These are phyloP conservation scores for Yarrowia sp. DNA, from an alignment of 805 yeast genomes.

Conservation along the genomic window DNA sequence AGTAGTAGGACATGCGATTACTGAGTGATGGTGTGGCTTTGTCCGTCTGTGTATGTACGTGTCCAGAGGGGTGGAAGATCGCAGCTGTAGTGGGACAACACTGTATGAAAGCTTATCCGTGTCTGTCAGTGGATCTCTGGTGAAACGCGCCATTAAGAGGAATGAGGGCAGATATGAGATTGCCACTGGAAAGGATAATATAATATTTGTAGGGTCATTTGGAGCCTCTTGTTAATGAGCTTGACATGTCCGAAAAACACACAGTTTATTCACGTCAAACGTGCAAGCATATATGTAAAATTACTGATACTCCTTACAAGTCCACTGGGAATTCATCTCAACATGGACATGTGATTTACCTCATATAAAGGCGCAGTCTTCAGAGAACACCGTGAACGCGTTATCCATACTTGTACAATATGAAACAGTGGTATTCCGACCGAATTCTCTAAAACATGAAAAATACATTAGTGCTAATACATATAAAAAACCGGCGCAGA, in stretches of 20 bases:
- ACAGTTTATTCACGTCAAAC: too few species aligned
- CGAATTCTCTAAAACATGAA: background rate
- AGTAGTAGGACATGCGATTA: conserved; percentile 37
- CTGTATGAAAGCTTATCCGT: conserved; percentile 29
- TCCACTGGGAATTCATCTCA: too few species aligned
- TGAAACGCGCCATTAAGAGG: conserved; percentile 14
- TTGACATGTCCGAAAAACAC: too few species aligned
- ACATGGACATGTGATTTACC: conserved; percentile 14
- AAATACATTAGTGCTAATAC: conserved; percentile 18
- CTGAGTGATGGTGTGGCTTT: conserved; percentile 19
- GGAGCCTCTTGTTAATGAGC: too few species aligned
- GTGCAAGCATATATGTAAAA: too few species aligned
- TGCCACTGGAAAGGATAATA: too few species aligned
- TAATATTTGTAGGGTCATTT: too few species aligned
- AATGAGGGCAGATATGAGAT: too few species aligned
- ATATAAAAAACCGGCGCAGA: background rate
- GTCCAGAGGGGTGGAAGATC: conserved; percentile 33
- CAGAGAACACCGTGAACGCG: too few species aligned
- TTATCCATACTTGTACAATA: too few species aligned
- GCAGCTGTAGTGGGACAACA: conserved; percentile 30
- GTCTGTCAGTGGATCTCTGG: conserved; percentile 4
- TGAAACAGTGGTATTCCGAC: too few species aligned
- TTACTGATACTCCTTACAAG: too few species aligned
- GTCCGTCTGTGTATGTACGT: conserved; percentile 20
- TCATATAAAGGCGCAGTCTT: background rate